phyloP scores from a whole-genome alignment of 331 rosid genomes.

The Pyrus hybrid region DNA sequence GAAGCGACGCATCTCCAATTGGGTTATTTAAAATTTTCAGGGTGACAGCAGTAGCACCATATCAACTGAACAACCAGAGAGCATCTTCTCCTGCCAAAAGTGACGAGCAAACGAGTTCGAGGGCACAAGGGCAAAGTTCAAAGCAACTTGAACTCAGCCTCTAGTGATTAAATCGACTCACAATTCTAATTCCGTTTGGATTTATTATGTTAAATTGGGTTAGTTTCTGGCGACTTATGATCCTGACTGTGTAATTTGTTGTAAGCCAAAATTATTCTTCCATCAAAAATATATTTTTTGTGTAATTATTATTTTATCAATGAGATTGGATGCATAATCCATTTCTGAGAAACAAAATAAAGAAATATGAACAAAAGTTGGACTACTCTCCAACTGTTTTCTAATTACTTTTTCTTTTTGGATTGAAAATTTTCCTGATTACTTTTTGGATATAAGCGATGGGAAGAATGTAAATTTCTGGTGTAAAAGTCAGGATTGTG shows the following conservation, averaged over 20 bases:
- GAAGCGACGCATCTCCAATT: not conserved
- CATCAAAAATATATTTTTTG: not conserved
- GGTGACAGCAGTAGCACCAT: conserved; percentile 63
- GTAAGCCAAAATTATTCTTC: not conserved
- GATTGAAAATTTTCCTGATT: no score
- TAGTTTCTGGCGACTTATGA: not conserved
- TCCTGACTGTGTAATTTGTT: not conserved
- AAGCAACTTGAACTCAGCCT: conserved; percentile 63
- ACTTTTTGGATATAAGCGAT: no score
- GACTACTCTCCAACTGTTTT: no score
- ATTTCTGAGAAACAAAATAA: not conserved
- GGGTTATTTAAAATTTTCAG: conserved; percentile 22
- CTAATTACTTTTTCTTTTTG: no score
- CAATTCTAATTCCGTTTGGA: conserved; percentile 1
- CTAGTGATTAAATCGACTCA: conserved; percentile 10
- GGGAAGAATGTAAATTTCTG: no score
- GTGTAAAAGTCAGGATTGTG: no score
- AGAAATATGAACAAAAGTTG: no score
- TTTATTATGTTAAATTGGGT: not conserved
- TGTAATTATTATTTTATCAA: not conserved
- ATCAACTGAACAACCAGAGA: conserved; percentile 38
- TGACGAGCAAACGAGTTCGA: conserved; percentile 35
- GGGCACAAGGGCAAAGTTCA: conserved; percentile 31
- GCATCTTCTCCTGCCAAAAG: conserved; percentile 20
- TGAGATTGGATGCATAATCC: not conserved